These are phyloP conservation scores for Taiozyma sp. DNA, from an alignment of 1,139 yeast genomes.

Conservation along the genomic window DNA sequence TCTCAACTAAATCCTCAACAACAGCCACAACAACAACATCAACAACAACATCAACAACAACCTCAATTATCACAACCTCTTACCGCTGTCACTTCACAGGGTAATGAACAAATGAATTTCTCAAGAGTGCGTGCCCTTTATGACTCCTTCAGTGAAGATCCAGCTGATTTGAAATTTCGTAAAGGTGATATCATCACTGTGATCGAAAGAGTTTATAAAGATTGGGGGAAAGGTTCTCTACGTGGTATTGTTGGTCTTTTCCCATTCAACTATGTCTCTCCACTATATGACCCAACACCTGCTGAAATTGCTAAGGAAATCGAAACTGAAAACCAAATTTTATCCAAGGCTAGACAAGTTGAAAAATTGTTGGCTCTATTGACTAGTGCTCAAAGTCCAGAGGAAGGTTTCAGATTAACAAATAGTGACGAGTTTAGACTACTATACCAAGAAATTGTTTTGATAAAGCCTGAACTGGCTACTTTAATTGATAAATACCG, in stretches of 20 bases:
- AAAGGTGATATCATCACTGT: slow-evolving; percentile 80
- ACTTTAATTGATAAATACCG: slow-evolving; percentile 71
- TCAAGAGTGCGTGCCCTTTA: slow-evolving; percentile 75
- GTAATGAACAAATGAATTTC: slow-evolving; percentile 10
- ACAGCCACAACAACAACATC: not conserved
- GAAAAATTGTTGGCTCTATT: slow-evolving; percentile 61
- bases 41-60: slow-evolving; percentile 3
- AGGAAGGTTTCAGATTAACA: slow-evolving; percentile 33
- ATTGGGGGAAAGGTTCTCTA: slow-evolving; percentile 94
- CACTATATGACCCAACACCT: slow-evolving; percentile 61
- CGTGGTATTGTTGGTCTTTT: slow-evolving; percentile 84
- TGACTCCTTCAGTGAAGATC: slow-evolving; percentile 67
- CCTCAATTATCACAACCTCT: slow-evolving; percentile 1
- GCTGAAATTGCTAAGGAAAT: slow-evolving; percentile 41
- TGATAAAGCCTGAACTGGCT: slow-evolving; percentile 69
- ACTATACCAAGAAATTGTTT: slow-evolving; percentile 63
- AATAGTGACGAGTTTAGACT: slow-evolving; percentile 43
- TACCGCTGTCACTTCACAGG: not conserved
- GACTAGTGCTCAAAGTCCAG: slow-evolving; percentile 36
- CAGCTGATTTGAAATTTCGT: slow-evolving; percentile 64
- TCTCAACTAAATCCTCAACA: slow-evolving; percentile 6
- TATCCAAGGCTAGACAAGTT: slow-evolving; percentile 47
- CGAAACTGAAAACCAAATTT: slow-evolving; percentile 38
- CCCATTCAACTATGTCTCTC: slow-evolving; percentile 88
- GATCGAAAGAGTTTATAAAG: slow-evolving; percentile 81